Base-by-base conservation (phyloP, 345 rosid species). In the Camelina hispida region DNA sequence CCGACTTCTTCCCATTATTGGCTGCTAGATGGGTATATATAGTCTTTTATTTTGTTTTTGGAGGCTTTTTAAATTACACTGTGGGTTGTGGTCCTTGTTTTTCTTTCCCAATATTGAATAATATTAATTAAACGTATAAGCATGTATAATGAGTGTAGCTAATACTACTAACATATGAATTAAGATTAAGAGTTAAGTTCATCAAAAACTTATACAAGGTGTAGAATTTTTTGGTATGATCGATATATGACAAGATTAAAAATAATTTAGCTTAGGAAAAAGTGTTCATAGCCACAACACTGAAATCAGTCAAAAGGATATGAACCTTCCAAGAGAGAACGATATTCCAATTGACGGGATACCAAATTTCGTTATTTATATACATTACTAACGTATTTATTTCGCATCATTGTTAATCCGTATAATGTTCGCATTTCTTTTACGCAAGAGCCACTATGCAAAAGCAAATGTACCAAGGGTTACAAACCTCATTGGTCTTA, bases 1-100 rank as follows among this genome's bases (percentile, higher is more conserved):
- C 66, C 78, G 72, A 66, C 78, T 40, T 66, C 50, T 66, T 74
- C 78, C 44, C 5, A 52, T 57, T 66, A 58, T 66, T 74, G 72
- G 71, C 50, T 25, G 25, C n/a, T 43, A 63, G 16, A 30, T 9
- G 54, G 37, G 10, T 42, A 53, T 34, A 34, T 34, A 6, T 34
- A 34, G 9, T 34, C 37, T 34, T 34, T 35, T 20, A 57, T 47
- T 35, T 74, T 56, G 47, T 46, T 65, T 64, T 3, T n/a, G 56
- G 70, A 55, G 40, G 23, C 71, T 56, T 62, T 28, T 54, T 32
- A 9, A 15, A 18, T 15, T 46, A 54, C 13, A 64, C 70, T 25
- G 55, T 62, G n/a, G 15, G 5, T 12, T 11, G 18, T 44, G 56
- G 70, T 73, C 65, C 60, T 34, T 17, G n/a, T 15, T n/a, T 8